A percentile compares a stretch with the other conserved stretches of the same genome.
Evolutionary conservation across 106 monocot species (phyloP).

Genomic region (Platanthera guangdongensis): DNA sequence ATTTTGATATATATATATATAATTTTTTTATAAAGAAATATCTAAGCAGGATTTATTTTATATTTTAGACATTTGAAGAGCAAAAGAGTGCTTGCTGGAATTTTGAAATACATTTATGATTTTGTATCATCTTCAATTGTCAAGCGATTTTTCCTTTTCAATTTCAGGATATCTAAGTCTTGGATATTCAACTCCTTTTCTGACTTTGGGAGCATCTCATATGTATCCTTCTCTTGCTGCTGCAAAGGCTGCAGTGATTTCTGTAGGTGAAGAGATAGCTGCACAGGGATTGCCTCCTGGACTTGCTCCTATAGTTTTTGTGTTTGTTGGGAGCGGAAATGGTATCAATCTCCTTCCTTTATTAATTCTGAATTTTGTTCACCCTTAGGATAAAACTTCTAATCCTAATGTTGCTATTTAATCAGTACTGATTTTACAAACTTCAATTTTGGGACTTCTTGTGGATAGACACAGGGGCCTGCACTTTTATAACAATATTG

Average conservation of each 20-base stretch:
- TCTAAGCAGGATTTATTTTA: background rate
- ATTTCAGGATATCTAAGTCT: slow-evolving; percentile 82
- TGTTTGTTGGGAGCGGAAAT: slow-evolving; percentile 93
- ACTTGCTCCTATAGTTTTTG: slow-evolving; percentile 82
- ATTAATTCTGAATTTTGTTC: background rate
- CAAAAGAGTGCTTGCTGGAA: background rate
- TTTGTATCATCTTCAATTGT: background rate
- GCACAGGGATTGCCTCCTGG: slow-evolving; percentile 66
- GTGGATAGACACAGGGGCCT: background rate
- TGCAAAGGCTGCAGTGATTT: slow-evolving; percentile 91
- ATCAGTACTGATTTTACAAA: background rate
- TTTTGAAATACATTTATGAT: background rate
- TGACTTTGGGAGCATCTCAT: slow-evolving; percentile 82
- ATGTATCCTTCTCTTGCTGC: slow-evolving; percentile 96
- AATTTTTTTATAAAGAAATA: background rate
- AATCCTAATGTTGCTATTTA: background rate
- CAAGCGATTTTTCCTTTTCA: background rate
- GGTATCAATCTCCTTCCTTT: slow-evolving; percentile 30
- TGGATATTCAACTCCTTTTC: slow-evolving; percentile 96
- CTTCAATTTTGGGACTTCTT: background rate
- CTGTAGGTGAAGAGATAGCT: slow-evolving; percentile 95
- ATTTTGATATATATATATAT: background rate
- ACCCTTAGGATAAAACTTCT: background rate
- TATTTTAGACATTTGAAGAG: background rate
- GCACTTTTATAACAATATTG: background rate